Evolutionary conservation across 345 rosid genomes (phyloP).

Genomic region (Syzygium oleosum): DNA sequence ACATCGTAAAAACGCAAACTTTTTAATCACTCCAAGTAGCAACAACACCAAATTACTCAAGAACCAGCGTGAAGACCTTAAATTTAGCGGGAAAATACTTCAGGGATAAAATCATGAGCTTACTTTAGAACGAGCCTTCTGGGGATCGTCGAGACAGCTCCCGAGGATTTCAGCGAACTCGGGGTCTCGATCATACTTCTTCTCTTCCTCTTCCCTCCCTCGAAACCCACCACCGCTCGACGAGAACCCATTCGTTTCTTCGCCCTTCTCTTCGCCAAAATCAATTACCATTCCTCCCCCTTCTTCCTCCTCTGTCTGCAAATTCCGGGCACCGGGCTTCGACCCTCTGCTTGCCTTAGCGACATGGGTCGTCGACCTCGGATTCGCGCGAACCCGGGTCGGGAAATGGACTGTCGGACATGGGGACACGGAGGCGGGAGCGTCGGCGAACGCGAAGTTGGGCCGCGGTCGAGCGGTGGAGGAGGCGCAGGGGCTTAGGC

Average conservation of each 20-base stretch:
- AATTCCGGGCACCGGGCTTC: constrained; percentile 2
- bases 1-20: not conserved
- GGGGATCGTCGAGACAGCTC: constrained; percentile 60
- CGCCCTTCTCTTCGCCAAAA: constrained; percentile 3
- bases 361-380: constrained; percentile 1
- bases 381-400: not conserved
- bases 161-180: constrained; percentile 85
- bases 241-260: constrained; percentile 12
- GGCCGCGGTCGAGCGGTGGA: not conserved
- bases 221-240: constrained; percentile 16
- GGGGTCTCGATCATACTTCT: constrained; percentile 71
- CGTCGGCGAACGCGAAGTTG: not conserved
- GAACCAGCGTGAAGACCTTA: not conserved
- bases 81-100: not conserved
- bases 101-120: not conserved
- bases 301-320: constrained; percentile 6
- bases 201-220: constrained; percentile 34
- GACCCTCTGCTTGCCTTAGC: constrained; percentile 3
- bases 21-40: not conserved
- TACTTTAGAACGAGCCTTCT: constrained; percentile 68
- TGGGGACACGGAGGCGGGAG: constrained; percentile 9
- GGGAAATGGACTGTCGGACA: constrained; percentile 12
- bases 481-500: constrained; percentile 6
- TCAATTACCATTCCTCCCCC: constrained; percentile 1
- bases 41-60: not conserved